Evolutionary conservation across 208 protist genomes (phyloP), one percentile per base, ranked within the genome.

Genomic region (Trypanosomatidae sp.): DNA sequence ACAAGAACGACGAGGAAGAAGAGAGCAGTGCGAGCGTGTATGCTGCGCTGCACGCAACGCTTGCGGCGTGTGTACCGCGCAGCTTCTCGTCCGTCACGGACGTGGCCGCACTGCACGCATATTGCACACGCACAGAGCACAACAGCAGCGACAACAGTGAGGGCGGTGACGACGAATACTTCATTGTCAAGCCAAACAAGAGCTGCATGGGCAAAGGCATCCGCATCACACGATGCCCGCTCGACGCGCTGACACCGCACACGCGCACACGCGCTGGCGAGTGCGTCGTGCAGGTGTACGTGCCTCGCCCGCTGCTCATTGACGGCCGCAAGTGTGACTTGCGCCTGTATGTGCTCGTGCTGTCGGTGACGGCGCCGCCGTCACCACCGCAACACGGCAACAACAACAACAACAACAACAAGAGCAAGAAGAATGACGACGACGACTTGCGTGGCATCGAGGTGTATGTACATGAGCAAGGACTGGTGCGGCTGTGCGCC

Each of bases 251-350:
- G 16, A 56, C 32, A 1, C 56, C 46, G 38, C 52, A 24, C 3
- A 70, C 71, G 37, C 35, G 63, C 2, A 47, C 56, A 2, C 15
- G 13, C 18, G 39, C 51, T 39, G 48, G 51, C 30, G 65, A 79
- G 41, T 80, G 50, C 43, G 52, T 94, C 19, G 56, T 91, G 16
- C 86, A 94, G 61, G 42, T 73, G 18, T 97, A 97, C 66, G 48
- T 97, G 1, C 70, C 73, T 27, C 70, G 68, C 0, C 94, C 94
- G 3, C 75, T 94, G 19, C 74, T 95, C 25, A 87, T 97, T 32
- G 73, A 95, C 8, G 72, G 71, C 10, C 75, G 71, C 25, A 97
- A 97, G 62, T 97, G 96, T 48, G 94, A 97, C 51, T 48, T 97
- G 18, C 82, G 94, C 6, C 53, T 96, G 33, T 97, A 97, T 56